phyloP scores from a whole-genome alignment of 352 stramenopile species.

The Phytophthora sp. region DNA sequence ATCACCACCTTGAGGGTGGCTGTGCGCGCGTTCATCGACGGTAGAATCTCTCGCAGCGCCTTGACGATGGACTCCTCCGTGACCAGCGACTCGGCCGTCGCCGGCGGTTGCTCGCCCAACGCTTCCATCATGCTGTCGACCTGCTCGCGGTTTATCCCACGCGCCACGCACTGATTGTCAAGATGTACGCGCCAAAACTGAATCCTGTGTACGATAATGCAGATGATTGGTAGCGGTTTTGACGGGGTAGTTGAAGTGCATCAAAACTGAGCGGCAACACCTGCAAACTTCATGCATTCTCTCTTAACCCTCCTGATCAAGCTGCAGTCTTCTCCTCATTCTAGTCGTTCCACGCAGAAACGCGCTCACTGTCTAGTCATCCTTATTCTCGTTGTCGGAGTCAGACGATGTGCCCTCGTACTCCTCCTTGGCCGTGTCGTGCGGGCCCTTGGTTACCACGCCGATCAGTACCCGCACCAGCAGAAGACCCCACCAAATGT shows the following conservation, averaged over 20 bases:
- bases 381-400: conserved; percentile 74
- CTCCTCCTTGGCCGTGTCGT: conserved; percentile 84
- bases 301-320: conserved; percentile 3
- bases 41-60: conserved; percentile 60
- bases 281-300: conserved; percentile 9
- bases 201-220: no score
- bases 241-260: conserved; percentile 2
- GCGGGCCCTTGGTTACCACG: conserved; percentile 73
- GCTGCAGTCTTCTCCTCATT: conserved; percentile 7
- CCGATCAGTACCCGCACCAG: conserved; percentile 73
- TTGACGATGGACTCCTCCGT: conserved; percentile 34
- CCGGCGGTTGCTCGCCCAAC: conserved; percentile 18
- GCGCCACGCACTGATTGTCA: conserved; percentile 16
- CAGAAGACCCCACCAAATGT: conserved; percentile 88
- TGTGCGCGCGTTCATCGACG: conserved; percentile 54
- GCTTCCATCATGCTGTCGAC: conserved; percentile 34
- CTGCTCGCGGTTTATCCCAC: conserved; percentile 1
- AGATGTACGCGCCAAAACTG: conserved; percentile 22
- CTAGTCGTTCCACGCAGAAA: conserved; percentile 14
- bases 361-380: conserved; percentile 47
- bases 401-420: conserved; percentile 87
- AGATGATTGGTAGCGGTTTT: conserved; percentile 1
- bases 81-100: conserved; percentile 16
- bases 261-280: not conserved
- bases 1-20: conserved; percentile 60